Base-by-base conservation (phyloP, 305 asterid species). In the Coffea humblotiana region DNA sequence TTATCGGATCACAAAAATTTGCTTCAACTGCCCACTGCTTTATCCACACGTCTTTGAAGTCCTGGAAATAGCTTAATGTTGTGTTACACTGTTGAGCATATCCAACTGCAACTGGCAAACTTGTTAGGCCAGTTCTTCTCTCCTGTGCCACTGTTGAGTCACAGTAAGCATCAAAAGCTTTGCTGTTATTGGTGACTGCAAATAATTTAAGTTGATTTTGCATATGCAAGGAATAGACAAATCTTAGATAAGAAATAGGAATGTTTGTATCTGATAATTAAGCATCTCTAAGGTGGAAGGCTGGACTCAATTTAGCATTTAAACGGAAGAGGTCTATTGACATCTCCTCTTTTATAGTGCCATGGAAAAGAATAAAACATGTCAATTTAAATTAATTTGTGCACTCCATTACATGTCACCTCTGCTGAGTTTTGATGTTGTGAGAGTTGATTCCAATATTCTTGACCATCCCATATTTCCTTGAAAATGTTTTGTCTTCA, bases 11-110 rank as follows among this genome's bases (percentile, higher is more conserved):
- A 47, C 6, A 27, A 51, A 72, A 71, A 10, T 23, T 52, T 18
- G 52, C 19, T 14, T 77, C 74, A 49, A 48, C 37, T 66, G 23
- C 25, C 71, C 21, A 23, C 27, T 45, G 67, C n/a, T 77, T 51
- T 14, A 77, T 68, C 18, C 18, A 51, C 47, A 48, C 9, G 19
- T 40, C 21, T 65, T 6, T 65, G 49, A 77, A 77, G 16, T 77
- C 80, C 43, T 67, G 75, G 66, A 67, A 75, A 54, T 27, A 67
- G 25, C 54, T 67, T 12, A 58, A 75, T 21, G 13, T 68, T 37
- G 40, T 40, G 29, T 23, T 21, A 40, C 9, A 58, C 14, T 60
- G 12, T 60, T 40, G 45, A 40, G 56, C 56, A 29, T 75, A 45
- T 60, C 25, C 63, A 54, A 68, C 45, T 64, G 23, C 19, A 40